These are phyloP conservation scores for Psilocybe mexicana DNA, from an alignment of 1,284 basidiomycete species.

Conservation along the genomic window DNA sequence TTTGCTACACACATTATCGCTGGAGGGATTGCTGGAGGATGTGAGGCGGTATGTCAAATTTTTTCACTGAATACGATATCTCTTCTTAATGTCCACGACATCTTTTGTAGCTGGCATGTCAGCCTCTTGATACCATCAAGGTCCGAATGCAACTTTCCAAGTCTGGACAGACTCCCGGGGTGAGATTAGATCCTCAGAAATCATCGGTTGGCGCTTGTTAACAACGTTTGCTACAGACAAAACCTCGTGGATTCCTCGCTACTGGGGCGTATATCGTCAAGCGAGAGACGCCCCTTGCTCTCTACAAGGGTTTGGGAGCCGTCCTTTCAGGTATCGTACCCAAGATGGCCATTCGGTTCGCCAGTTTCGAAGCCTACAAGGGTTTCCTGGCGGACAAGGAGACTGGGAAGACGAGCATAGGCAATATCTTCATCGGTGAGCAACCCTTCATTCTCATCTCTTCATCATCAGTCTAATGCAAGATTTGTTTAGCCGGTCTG, in stretches of 20 bases:
- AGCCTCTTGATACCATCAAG: conserved; percentile 96
- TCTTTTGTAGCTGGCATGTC: conserved; percentile 62
- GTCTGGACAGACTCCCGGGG: conserved; percentile 76
- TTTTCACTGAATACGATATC: background rate
- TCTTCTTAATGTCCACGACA: conserved; percentile 2
- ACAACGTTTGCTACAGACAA: conserved; percentile 57
- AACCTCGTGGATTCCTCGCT: conserved; percentile 91
- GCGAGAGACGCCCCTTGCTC: conserved; percentile 91
- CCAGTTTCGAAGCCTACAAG: conserved; percentile 97
- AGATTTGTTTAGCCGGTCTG: conserved; percentile 69
- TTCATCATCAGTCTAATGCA: conserved; percentile 1
- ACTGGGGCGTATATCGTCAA: conserved; percentile 89
- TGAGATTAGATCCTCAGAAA: conserved; percentile 44
- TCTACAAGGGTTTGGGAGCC: conserved; percentile 99
- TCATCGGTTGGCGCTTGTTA: background rate
- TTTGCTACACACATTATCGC: conserved; percentile 92
- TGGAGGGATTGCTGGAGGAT: conserved; percentile 88
- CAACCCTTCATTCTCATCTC: conserved; percentile 6
- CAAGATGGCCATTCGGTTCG: conserved; percentile 99
- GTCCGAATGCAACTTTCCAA: conserved; percentile 96
- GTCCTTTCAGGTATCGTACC: conserved; percentile 97
- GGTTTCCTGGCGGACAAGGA: conserved; percentile 71
- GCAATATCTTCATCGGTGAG: conserved; percentile 79
- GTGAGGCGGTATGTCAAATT: conserved; percentile 73
- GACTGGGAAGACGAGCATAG: conserved; percentile 77